Evolutionary conservation across 106 monocot genomes (phyloP).

Genomic region (Acorus gramineus): DNA sequence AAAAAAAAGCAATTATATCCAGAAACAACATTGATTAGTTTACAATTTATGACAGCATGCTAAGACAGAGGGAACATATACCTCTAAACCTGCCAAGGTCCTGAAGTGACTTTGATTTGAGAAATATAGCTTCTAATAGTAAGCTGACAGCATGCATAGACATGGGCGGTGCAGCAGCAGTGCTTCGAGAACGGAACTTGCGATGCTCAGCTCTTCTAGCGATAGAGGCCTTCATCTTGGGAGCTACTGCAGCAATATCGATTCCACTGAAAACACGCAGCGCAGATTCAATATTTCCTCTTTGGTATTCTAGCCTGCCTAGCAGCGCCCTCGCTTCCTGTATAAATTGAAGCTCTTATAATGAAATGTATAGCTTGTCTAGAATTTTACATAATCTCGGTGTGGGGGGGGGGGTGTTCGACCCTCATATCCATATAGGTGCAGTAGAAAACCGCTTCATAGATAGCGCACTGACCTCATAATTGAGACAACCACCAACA

Average conservation of each 20-base stretch:
- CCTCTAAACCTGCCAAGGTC: conserved; percentile 83
- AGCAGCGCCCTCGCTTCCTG: conserved; percentile 16
- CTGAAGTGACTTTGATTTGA: conserved; percentile 38
- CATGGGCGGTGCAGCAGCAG: not conserved
- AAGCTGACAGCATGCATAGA: conserved; percentile 11
- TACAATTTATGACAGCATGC: too few relatives aligned
- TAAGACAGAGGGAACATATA: conserved; percentile 4
- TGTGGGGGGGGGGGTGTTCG: too few relatives aligned
- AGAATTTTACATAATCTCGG: not conserved
- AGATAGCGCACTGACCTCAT: not conserved
- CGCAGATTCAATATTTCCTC: conserved; percentile 8
- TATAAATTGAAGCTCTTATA: too few relatives aligned
- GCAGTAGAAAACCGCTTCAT: not conserved
- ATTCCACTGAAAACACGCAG: conserved; percentile 15
- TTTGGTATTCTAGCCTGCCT: conserved; percentile 8
- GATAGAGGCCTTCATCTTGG: conserved; percentile 1
- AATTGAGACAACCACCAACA: conserved; percentile 9
- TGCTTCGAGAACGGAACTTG: not conserved
- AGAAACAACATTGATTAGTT: too few relatives aligned
- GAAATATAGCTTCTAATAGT: conserved; percentile 10
- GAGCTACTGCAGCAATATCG: conserved; percentile 4
- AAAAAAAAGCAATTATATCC: too few relatives aligned
- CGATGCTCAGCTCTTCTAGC: not conserved
- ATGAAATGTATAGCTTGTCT: not conserved
- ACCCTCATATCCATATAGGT: too few relatives aligned